Evolutionary conservation across 129 eudicot genomes (phyloP).

Genomic region (Artemisia annua): DNA sequence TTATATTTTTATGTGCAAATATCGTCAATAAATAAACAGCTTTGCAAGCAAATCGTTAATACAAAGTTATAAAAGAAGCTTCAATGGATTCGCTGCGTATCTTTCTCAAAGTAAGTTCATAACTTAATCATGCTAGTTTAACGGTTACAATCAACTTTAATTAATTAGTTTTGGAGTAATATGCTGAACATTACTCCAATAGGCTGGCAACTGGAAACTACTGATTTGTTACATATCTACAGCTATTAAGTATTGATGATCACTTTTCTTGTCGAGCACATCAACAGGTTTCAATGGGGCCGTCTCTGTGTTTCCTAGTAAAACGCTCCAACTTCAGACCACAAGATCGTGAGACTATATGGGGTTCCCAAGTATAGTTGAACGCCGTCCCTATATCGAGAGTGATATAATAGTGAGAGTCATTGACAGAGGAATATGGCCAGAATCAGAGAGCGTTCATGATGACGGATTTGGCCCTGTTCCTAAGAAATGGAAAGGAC

Average conservation of each 20-base stretch:
- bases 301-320: conserved; percentile 44
- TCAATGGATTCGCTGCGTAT: conserved; percentile 56
- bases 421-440: too few species aligned
- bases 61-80: conserved; percentile 44
- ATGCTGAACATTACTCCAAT: too few species aligned
- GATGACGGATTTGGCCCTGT: too few species aligned
- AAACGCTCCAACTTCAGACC: conserved; percentile 39
- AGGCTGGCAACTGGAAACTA: too few species aligned
- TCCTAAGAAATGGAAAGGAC: too few species aligned
- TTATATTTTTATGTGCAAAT: not conserved
- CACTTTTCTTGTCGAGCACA: not conserved
- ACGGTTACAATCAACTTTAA: not conserved
- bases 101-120: conserved; percentile 36
- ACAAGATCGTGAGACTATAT: conserved; percentile 67
- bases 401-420: too few species aligned
- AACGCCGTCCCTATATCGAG: too few species aligned
- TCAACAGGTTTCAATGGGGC: conserved; percentile 38
- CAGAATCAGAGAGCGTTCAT: too few species aligned
- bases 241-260: not conserved
- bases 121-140: not conserved
- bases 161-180: not conserved
- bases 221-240: too few species aligned
- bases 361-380: conserved; percentile 33
- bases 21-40: conserved; percentile 19
- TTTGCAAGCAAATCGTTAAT: conserved; percentile 22